phyloP scores from a whole-genome alignment of 768 basidiomycete genomes.

The Boletellus ananas region DNA sequence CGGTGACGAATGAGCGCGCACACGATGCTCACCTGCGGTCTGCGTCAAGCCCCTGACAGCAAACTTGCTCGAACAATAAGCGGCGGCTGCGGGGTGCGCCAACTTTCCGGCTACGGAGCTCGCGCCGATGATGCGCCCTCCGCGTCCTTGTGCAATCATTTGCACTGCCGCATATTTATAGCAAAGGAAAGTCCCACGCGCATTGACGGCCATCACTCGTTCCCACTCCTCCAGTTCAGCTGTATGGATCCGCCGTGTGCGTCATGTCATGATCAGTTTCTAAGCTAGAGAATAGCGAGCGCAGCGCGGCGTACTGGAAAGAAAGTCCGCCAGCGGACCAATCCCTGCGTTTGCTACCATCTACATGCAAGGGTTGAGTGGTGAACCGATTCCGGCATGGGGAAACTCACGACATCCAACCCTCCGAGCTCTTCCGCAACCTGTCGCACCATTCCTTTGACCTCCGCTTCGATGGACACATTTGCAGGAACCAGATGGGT shows the following conservation, averaged over 20 bases:
- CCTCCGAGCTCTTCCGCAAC: slow-evolving; percentile 35
- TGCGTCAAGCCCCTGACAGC: slow-evolving; percentile 43
- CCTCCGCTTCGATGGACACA: slow-evolving; percentile 40
- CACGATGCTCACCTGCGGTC: slow-evolving; percentile 34
- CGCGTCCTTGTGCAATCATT: slow-evolving; percentile 5
- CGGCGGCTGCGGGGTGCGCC: slow-evolving; percentile 1
- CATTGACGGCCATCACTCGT: slow-evolving; percentile 22
- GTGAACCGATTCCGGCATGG: no score
- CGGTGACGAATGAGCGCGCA: no score
- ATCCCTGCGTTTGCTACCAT: slow-evolving; percentile 31
- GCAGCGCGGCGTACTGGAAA: no score
- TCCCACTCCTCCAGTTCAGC: no score
- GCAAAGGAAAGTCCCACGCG: slow-evolving; percentile 55
- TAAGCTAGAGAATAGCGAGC: no score
- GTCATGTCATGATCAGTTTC: not conserved
- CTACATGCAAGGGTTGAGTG: not conserved
- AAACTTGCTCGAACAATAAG: slow-evolving; percentile 39
- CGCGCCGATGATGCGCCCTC: slow-evolving; percentile 54
- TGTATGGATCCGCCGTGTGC: slow-evolving; percentile 31
- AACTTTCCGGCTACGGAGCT: slow-evolving; percentile 11
- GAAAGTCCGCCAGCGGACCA: not conserved
- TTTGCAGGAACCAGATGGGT: slow-evolving; percentile 33
- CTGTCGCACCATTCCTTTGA: slow-evolving; percentile 37
- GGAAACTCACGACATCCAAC: slow-evolving; percentile 43
- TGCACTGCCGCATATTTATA: slow-evolving; percentile 54